Percentiles rank a stretch among this genome's conserved stretches.
These are phyloP conservation scores for Phytophthora pisi DNA, from an alignment of 352 stramenopile genomes.

Conservation along the genomic window DNA sequence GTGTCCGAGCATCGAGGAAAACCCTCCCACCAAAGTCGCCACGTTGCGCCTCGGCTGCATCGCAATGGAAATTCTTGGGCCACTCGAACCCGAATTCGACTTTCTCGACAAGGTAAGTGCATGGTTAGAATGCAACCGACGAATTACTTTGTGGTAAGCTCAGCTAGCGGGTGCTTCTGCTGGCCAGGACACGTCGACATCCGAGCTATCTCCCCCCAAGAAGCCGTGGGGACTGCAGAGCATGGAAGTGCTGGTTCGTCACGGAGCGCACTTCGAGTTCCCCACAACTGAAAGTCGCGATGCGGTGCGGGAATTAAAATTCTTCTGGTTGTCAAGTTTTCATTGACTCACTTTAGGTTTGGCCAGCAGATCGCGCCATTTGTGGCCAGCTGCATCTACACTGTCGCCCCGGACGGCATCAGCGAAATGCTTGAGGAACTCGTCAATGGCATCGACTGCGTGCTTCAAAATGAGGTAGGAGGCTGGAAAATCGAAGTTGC, in stretches of 20 bases:
- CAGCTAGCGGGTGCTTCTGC: background rate
- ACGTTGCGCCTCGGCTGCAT: background rate
- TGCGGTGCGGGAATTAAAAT: slow-evolving; percentile 7
- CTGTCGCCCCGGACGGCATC: background rate
- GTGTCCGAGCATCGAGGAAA: background rate
- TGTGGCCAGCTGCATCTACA: background rate
- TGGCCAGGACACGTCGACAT: background rate
- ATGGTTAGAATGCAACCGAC: background rate
- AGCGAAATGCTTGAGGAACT: background rate
- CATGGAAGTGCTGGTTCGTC: slow-evolving; percentile 28
- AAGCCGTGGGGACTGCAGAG: slow-evolving; percentile 15
- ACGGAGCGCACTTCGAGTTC: slow-evolving; percentile 28
- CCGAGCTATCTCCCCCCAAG: background rate
- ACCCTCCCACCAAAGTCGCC: background rate
- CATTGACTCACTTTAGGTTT: background rate
- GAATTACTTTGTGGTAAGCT: background rate
- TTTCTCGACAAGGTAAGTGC: background rate
- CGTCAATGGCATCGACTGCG: background rate
- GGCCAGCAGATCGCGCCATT: background rate
- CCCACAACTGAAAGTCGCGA: slow-evolving; percentile 19
- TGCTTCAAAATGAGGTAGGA: background rate
- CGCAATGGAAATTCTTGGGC: background rate
- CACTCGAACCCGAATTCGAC: background rate
- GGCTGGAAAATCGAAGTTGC: background rate
- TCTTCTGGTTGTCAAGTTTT: no score